Conservation (phyloP, 306 rosid species). For the Lupinus albus region DNA sequence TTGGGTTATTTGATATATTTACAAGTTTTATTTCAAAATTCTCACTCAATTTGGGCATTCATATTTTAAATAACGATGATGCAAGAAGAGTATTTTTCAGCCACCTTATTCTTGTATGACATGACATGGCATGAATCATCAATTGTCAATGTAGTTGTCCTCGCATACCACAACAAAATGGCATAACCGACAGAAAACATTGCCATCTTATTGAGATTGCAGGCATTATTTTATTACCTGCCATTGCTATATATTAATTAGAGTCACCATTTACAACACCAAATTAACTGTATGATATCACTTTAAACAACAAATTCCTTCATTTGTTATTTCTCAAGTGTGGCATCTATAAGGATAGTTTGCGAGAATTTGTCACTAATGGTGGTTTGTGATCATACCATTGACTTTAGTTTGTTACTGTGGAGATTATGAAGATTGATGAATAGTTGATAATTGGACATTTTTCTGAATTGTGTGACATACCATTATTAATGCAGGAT, state of each 20-base stretch:
- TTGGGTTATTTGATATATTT: background rate
- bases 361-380: background rate
- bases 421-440: constrained; percentile 20
- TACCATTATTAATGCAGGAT: constrained; percentile 63
- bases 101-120: background rate
- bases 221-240: background rate
- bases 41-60: background rate
- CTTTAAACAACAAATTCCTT: background rate
- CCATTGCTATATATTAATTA: no score
- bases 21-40: no score
- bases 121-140: background rate
- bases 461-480: constrained; percentile 39
- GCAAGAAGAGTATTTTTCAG: background rate
- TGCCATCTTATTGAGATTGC: background rate
- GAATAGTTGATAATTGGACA: constrained; percentile 2
- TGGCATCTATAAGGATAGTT: constrained; percentile 33
- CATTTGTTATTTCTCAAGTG: constrained; percentile 26
- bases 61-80: background rate
- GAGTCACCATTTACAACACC: background rate
- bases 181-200: background rate
- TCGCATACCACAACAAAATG: no score
- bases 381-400: constrained; percentile 1
- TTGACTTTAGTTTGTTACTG: background rate
- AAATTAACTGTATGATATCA: background rate
- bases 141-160: no score